Conservation (phyloP, 2,329 filamentous ascomycete species). For the Paraphaeosphaeria sporulosa region DNA sequence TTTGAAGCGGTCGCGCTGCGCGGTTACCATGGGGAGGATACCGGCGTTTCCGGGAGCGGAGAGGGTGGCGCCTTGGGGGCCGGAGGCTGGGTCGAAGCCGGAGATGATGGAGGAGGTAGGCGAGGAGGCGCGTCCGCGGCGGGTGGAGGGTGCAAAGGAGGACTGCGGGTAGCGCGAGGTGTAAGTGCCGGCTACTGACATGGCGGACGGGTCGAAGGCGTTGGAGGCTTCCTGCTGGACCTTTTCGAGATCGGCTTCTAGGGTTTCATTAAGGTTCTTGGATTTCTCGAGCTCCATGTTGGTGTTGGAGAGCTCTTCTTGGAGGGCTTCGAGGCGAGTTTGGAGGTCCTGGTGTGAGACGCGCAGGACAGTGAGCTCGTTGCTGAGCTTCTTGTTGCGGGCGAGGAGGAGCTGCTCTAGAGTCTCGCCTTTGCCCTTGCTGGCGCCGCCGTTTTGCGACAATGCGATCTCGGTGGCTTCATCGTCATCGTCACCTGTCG, state of each 20-base stretch:
- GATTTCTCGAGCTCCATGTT: conserved; percentile 88
- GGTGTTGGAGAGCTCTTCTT: conserved; percentile 82
- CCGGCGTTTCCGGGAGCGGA: conserved; percentile 76
- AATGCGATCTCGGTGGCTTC: conserved; percentile 43
- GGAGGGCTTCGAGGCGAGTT: conserved; percentile 76
- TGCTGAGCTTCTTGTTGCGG: conserved; percentile 94
- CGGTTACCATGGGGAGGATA: conserved; percentile 97
- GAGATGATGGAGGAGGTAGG: conserved; percentile 98
- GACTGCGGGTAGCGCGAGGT: conserved; percentile 79
- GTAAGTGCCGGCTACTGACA: conserved; percentile 93
- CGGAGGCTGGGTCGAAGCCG: conserved; percentile 71
- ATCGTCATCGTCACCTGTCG: conserved; percentile 78
- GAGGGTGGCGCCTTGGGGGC: conserved; percentile 51
- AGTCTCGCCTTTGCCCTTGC: conserved; percentile 75
- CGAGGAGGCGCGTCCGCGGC: conserved; percentile 73
- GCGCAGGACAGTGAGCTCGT: conserved; percentile 89
- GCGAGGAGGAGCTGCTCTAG: conserved; percentile 90
- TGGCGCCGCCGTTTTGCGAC: conserved; percentile 57
- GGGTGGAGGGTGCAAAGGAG: conserved; percentile 52
- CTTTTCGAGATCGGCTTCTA: conserved; percentile 89
- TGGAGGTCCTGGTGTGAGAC: conserved; percentile 95
- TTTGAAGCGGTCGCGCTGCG: conserved; percentile 97
- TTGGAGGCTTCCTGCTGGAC: conserved; percentile 87
- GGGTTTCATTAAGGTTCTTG: conserved; percentile 81
- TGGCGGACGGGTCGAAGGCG: conserved; percentile 81